phyloP scores from a whole-genome alignment of 345 rosid species.

The Lumnitzera littorea region DNA sequence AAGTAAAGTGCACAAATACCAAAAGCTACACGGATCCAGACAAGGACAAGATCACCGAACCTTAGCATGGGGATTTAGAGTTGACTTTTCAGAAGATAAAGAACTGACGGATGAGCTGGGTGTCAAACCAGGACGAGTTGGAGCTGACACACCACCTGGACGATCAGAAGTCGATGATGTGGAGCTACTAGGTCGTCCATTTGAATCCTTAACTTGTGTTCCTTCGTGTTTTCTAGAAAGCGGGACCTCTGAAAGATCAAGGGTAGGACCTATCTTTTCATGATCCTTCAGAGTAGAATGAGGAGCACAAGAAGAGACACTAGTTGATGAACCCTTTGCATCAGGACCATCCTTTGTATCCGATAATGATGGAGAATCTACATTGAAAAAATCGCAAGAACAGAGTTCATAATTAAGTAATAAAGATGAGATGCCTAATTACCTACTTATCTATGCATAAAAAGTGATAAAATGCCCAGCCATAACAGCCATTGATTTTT shows the following conservation, averaged over 20 bases:
- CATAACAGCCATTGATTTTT: too few relatives aligned
- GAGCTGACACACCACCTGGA: slow-evolving; percentile 27
- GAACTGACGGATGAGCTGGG: slow-evolving; percentile 86
- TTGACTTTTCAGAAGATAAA: slow-evolving; percentile 66
- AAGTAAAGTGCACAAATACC: not conserved
- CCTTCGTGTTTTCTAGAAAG: slow-evolving; percentile 34
- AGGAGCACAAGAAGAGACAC: slow-evolving; percentile 23
- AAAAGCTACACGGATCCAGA: not conserved
- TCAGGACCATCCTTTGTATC: slow-evolving; percentile 25
- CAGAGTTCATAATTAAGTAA: not conserved
- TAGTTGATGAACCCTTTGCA: slow-evolving; percentile 26
- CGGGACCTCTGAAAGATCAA: slow-evolving; percentile 32
- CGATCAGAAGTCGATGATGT: slow-evolving; percentile 53
- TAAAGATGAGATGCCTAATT: not conserved
- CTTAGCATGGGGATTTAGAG: slow-evolving; percentile 82
- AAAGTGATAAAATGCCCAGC: too few relatives aligned
- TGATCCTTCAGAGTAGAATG: slow-evolving; percentile 26
- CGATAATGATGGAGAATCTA: slow-evolving; percentile 30
- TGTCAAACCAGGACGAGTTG: slow-evolving; percentile 51
- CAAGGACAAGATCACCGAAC: slow-evolving; percentile 17
- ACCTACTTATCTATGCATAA: not conserved
- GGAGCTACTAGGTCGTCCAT: slow-evolving; percentile 51
- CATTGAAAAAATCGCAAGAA: slow-evolving; percentile 6
- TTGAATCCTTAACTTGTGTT: slow-evolving; percentile 28
- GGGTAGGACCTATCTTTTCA: slow-evolving; percentile 33